phyloP scores from a whole-genome alignment of 176 grass and related monocot genomes.

The Juncus effusus region DNA sequence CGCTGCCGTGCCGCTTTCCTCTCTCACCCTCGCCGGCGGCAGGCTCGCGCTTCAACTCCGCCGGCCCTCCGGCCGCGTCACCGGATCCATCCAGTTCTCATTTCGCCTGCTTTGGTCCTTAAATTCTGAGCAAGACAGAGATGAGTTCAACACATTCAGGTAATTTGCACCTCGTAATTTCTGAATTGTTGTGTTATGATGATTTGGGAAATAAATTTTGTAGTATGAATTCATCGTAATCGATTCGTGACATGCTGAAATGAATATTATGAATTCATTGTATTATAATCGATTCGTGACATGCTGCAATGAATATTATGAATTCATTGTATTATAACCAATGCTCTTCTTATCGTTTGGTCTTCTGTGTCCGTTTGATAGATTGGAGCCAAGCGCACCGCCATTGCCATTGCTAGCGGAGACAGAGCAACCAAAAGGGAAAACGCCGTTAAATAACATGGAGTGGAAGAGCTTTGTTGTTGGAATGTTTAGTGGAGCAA shows the following conservation, averaged over 20 bases:
- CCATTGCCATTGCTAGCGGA: slow-evolving; percentile 1
- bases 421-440: neutral
- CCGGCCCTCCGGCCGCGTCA: slow-evolving; percentile 29
- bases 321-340: neutral
- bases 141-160: neutral
- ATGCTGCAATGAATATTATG: neutral
- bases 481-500: slow-evolving; percentile 29
- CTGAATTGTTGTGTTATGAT: no score
- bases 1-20: slow-evolving; percentile 16
- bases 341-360: neutral
- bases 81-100: slow-evolving; percentile 10
- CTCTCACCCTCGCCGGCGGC: slow-evolving; percentile 9
- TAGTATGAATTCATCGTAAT: no score
- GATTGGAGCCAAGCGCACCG: slow-evolving; percentile 23
- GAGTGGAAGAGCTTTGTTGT: slow-evolving; percentile 31
- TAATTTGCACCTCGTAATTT: no score
- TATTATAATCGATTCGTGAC: no score
- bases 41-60: slow-evolving; percentile 19
- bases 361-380: neutral
- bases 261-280: neutral
- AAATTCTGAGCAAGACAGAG: neutral
- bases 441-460: neutral
- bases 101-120: slow-evolving; percentile 33
- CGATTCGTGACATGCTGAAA: neutral
- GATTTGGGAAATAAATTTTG: no score